Evolutionary conservation across 768 basidiomycete genomes (phyloP).

Genomic region (Podaxis sp.): DNA sequence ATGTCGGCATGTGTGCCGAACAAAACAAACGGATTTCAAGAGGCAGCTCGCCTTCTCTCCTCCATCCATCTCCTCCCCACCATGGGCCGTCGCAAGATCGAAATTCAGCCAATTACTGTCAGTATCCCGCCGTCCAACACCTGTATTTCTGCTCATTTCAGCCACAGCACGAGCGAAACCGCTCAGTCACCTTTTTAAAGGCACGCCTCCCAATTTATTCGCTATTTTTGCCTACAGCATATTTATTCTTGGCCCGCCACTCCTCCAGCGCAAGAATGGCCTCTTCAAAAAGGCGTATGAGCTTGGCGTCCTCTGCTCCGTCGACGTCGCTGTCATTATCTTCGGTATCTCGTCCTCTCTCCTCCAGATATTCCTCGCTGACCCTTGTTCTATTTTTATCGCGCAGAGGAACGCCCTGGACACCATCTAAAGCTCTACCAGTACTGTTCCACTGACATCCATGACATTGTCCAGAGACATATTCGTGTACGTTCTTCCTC

Average conservation of each 20-base stretch:
- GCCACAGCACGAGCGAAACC: constrained; percentile 86
- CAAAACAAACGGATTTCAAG: constrained; percentile 19
- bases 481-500: constrained; percentile 35
- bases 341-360: constrained; percentile 43
- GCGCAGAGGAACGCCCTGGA: constrained; percentile 70
- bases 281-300: constrained; percentile 92
- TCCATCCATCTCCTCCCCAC: constrained; percentile 28
- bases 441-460: constrained; percentile 72
- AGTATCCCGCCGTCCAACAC: constrained; percentile 30
- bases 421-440: constrained; percentile 83
- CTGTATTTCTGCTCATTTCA: constrained; percentile 26
- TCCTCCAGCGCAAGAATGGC: constrained; percentile 76
- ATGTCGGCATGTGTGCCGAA: constrained; percentile 15
- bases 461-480: constrained; percentile 70
- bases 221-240: constrained; percentile 62
- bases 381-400: constrained; percentile 45
- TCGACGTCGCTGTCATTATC: constrained; percentile 87
- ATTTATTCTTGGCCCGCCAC: constrained; percentile 39
- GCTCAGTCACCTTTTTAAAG: constrained; percentile 90
- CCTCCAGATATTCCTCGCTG: constrained; percentile 11
- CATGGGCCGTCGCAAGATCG: constrained; percentile 77
- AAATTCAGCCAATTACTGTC: constrained; percentile 78
- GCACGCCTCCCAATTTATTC: constrained; percentile 48
- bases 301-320: constrained; percentile 86
- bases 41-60: constrained; percentile 16